A percentile compares a stretch with the other conserved stretches of the same genome.
Conservation (phyloP, 257 asterid species). For the Nicotiana paniculata region DNA sequence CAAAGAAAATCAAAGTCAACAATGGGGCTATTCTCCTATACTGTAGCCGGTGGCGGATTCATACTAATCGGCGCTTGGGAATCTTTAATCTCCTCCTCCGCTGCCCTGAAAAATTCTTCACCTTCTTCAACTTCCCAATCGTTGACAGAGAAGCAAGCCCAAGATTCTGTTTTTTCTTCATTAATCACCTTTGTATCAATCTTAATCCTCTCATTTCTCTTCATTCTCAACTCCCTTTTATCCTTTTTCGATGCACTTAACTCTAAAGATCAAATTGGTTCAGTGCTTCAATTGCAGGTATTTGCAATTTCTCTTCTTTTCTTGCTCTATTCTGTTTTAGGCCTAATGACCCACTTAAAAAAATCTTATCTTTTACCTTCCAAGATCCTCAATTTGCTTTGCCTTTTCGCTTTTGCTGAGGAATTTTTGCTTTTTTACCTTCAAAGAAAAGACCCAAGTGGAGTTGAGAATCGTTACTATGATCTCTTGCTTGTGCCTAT, state of each 20-base stretch:
- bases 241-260: conserved; percentile 61
- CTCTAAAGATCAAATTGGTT: conserved; percentile 51
- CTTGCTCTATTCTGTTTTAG: conserved; percentile 54
- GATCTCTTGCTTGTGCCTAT: conserved; percentile 70
- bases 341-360: conserved; percentile 34
- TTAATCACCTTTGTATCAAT: conserved; percentile 48
- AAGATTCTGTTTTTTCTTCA: conserved; percentile 29
- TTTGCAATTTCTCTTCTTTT: conserved; percentile 53
- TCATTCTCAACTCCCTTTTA: conserved; percentile 50
- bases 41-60: conserved; percentile 65
- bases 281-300: conserved; percentile 66
- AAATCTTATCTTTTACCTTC: conserved; percentile 38
- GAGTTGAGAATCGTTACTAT: conserved; percentile 81
- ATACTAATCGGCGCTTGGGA: conserved; percentile 76
- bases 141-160: conserved; percentile 4
- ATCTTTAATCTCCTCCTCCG: conserved; percentile 35
- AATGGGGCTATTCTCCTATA: conserved; percentile 75
- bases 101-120: conserved; percentile 15
- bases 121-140: conserved; percentile 22
- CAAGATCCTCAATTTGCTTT: conserved; percentile 41
- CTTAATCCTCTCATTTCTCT: conserved; percentile 44
- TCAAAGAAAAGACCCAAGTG: conserved; percentile 71
- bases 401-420: conserved; percentile 69
- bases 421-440: conserved; percentile 69
- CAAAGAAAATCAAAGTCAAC: neutral